Base-by-base conservation (phyloP, 495 filamentous ascomycete species). In the Hypoxylon perforatum region DNA sequence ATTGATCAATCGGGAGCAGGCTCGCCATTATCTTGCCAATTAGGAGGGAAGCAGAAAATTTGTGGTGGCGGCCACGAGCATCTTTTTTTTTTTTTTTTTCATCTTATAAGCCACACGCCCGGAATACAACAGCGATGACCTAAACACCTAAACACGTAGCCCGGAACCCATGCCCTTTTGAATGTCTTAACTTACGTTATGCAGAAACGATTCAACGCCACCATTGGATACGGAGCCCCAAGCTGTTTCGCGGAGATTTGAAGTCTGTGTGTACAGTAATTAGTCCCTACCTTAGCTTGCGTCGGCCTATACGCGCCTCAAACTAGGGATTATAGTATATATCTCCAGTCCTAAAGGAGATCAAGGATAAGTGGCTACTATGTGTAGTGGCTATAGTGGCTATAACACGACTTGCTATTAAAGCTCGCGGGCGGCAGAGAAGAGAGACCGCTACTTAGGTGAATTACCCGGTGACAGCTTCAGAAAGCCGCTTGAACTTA, bases 401-500 rank as follows among this genome's bases (percentile, higher is more conserved):
- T 51, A 50, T 49, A 28, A 2, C 38, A 52, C 22, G 22, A 5
- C 18, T 33, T 28, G 44, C 22, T 44, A 47, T 55, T 8, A 35
- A 57, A 51, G 47, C 38, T 15, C 23, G 21, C 33, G 18, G 36
- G 55, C 49, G 46, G 38, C 57, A 57, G n/a, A n/a, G n/a, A n/a
- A 61, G 56, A 33, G 50, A 39, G 36, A 42, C 9, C 57, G 33
- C 22, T 36, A 36, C 23, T 41, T 4, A 9, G 25, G 44, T 61
- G 36, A 57, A 62, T 57, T 62, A 67, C 47, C 64, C 64, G 57
- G 28, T 58, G 33, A 57, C 15, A 41, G 33, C 52, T 57, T 57
- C 53, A 53, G 9, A 39, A 25, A 4, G 8, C 42, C 9, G 25
- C 52, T 56, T 57, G 33, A 35, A 58, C 49, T 53, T 65, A 45